Evolutionary conservation across 129 eudicot genomes (phyloP), one percentile per base, ranked within the genome.

Genomic region (Scalesia atractyloides): DNA sequence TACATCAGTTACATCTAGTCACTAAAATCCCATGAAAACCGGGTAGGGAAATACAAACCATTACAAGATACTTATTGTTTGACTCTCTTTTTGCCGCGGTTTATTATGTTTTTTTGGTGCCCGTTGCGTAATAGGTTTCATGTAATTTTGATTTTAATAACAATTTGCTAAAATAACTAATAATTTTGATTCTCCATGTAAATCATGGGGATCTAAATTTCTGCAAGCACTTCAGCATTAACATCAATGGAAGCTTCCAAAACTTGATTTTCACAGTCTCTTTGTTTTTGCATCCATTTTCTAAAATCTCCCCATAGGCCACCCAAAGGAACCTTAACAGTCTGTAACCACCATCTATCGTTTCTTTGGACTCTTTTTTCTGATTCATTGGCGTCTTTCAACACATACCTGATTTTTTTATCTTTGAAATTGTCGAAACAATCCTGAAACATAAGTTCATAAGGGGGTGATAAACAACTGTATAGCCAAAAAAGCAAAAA

Each of bases 321-420:
- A 4, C 84, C 82, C 0, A 79, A 87, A 10, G 95, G 92, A 58
- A 88, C 89, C 78, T 88, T 91, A 14, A 86, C 82, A 0, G 89
- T 86, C 2, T 92, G 97, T 37, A 88, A 62, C 90, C 97, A 91
- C 97, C 97, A 91, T 22, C 88, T 88, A 39, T 73, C 92, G 62
- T 69, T 68, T 76, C 87, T 82, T 69, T 84, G 87, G 16, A 82
- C 74, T 11, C 89, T 89, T 74, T 85, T 85, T 73, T 87, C 86
- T 2, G 95, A 84, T 43, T 85, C 97, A 33, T 79, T 81, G 2
- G 89, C 91, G 70, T 90, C 94, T 72, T 74, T 85, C 4, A 85
- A 83, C n/a, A 87, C 80, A 24, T 90, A 90, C 82, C 83, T 76
- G 49, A 85, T 87, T 63, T 90, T 91, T 0, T 80, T 78, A 13